A percentile compares a stretch with the other conserved stretches of the same genome.
phyloP scores from a whole-genome alignment of 192 early-diverging fungal species.

The Backusella australiensis region DNA sequence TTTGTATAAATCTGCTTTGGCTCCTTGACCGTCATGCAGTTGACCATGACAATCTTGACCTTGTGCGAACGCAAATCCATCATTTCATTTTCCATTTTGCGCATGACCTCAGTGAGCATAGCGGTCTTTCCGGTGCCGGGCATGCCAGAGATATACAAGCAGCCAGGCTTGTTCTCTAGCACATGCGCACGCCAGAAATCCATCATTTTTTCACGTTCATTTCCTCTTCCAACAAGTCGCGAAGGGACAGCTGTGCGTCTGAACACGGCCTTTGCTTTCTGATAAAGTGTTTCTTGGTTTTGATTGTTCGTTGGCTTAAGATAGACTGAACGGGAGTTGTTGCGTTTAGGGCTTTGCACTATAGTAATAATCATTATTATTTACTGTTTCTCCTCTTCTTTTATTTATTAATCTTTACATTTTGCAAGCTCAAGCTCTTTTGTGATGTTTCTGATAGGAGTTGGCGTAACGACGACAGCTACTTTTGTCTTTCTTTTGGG shows the following conservation, averaged over 20 bases:
- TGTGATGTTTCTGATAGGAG: slow-evolving; percentile 13
- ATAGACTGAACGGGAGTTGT: background rate
- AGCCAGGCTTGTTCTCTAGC: slow-evolving; percentile 49
- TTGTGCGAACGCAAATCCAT: slow-evolving; percentile 36
- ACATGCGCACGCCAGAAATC: slow-evolving; percentile 55
- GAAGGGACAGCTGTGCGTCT: slow-evolving; percentile 55
- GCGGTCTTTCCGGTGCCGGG: slow-evolving; percentile 98
- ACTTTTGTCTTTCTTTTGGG: slow-evolving; percentile 2
- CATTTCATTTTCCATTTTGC: slow-evolving; percentile 38
- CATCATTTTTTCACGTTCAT: slow-evolving; percentile 50
- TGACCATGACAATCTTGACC: slow-evolving; percentile 66
- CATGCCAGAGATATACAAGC: slow-evolving; percentile 84
- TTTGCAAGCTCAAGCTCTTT: slow-evolving; percentile 15
- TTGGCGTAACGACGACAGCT: background rate
- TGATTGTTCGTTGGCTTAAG: background rate
- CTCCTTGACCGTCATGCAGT: slow-evolving; percentile 84
- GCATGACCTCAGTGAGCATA: slow-evolving; percentile 60
- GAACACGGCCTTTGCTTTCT: slow-evolving; percentile 43
- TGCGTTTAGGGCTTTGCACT: background rate
- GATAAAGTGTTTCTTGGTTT: slow-evolving; percentile 4
- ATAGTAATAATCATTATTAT: background rate
- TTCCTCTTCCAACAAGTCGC: slow-evolving; percentile 62
- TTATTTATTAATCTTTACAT: background rate
- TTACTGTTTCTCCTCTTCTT: background rate
- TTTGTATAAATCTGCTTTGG: slow-evolving; percentile 68